phyloP scores from a whole-genome alignment of 2,329 filamentous ascomycete genomes.

The Colletotrichum nymphaeae region DNA sequence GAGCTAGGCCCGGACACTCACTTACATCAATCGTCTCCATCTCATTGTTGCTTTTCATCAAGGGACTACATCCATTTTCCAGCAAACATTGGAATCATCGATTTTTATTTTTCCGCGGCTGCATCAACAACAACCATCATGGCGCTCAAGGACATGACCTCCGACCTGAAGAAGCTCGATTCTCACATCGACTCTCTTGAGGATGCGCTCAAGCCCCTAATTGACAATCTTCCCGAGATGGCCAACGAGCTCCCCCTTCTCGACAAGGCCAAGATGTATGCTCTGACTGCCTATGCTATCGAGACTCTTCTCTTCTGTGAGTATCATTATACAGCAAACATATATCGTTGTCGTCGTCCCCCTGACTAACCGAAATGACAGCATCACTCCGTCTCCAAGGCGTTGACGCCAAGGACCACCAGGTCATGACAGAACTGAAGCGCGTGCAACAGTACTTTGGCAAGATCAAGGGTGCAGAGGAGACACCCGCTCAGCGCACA shows the following conservation, averaged over 20 bases:
- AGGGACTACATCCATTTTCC: no score
- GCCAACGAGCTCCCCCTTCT: conserved; percentile 88
- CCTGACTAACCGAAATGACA: conserved; percentile 42
- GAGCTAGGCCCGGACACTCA: background rate
- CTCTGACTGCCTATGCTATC: conserved; percentile 88
- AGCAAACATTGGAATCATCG: no score
- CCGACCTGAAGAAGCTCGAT: conserved; percentile 79
- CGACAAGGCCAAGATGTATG: conserved; percentile 93
- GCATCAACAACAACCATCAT: conserved; percentile 40
- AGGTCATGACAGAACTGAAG: conserved; percentile 86
- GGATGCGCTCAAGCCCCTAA: conserved; percentile 77
- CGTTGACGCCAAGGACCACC: conserved; percentile 83
- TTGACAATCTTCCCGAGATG: conserved; percentile 73
- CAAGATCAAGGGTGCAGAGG: conserved; percentile 86
- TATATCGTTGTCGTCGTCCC: no score
- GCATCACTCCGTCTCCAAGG: conserved; percentile 84
- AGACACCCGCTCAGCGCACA: conserved; percentile 64
- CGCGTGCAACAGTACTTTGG: conserved; percentile 91
- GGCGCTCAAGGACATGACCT: conserved; percentile 66
- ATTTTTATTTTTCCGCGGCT: background rate
- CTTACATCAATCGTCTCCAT: background rate
- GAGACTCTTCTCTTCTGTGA: conserved; percentile 90
- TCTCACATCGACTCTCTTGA: conserved; percentile 84
- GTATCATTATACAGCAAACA: conserved; percentile 40
- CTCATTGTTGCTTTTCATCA: background rate